These are phyloP conservation scores for Chernovozyma sophiae-reginae DNA, from an alignment of 1,139 yeast genomes.

Conservation along the genomic window DNA sequence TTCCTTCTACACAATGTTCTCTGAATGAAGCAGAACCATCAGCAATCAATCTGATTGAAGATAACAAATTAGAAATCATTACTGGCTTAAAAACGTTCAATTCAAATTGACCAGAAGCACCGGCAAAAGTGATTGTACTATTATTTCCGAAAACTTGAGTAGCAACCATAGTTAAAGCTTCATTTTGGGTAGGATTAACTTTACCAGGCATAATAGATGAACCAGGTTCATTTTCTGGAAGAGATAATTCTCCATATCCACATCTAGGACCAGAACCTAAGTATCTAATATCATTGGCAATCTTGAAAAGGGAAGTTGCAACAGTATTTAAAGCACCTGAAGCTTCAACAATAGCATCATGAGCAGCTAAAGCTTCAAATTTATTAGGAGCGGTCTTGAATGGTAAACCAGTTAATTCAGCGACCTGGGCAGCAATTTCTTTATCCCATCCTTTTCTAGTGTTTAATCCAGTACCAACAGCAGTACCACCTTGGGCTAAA, in stretches of 20 bases:
- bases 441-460: conserved; percentile 86
- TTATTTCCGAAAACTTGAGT: conserved; percentile 97
- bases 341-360: conserved; percentile 96
- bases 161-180: conserved; percentile 97
- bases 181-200: conserved; percentile 98
- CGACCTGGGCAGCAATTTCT: conserved; percentile 74
- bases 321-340: conserved; percentile 96
- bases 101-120: conserved; percentile 98
- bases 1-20: conserved; percentile 91
- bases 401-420: conserved; percentile 79
- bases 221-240: conserved; percentile 99
- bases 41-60: conserved; percentile 81
- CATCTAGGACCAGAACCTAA: conserved; percentile 99
- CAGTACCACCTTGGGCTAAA: conserved; percentile 99
- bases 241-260: conserved; percentile 92
- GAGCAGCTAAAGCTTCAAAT: conserved; percentile 98
- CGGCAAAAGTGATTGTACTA: conserved; percentile 91
- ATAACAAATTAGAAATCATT: conserved; percentile 82
- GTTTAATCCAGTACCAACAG: conserved; percentile 97
- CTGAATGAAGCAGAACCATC: conserved; percentile 91
- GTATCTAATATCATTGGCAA: conserved; percentile 96
- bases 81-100: conserved; percentile 97
- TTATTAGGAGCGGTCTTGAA: conserved; percentile 97
- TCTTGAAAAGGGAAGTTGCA: conserved; percentile 89
- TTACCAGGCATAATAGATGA: conserved; percentile 99